Conservation (phyloP, 2,329 filamentous ascomycete species). For the Mycogone perniciosa region DNA sequence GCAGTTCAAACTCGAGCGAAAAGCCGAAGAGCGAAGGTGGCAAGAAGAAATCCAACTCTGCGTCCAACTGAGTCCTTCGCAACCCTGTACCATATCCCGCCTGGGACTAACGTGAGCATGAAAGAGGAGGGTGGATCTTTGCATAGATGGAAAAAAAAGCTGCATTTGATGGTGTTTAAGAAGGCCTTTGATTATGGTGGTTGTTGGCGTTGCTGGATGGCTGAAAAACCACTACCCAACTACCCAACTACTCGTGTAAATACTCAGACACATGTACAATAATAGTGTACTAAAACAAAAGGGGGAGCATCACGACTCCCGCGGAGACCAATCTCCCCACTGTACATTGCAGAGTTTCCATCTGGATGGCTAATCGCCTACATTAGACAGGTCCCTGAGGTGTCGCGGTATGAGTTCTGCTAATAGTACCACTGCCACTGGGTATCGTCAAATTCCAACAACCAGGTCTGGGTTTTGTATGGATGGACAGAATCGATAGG, state of each 20-base stretch:
- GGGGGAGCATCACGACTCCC: constrained; percentile 21
- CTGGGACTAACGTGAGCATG: constrained; percentile 18
- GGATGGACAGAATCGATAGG: not conserved
- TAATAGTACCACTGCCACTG: no score
- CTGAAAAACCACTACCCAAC: constrained; percentile 16
- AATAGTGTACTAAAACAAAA: constrained; percentile 18
- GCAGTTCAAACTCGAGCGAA: constrained; percentile 17
- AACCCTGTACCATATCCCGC: constrained; percentile 18
- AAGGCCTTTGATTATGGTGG: constrained; percentile 24
- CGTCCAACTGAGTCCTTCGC: constrained; percentile 20
- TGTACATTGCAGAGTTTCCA: not conserved
- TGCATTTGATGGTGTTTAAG: constrained; percentile 35
- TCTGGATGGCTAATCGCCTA: not conserved
- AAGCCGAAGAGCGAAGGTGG: constrained; percentile 16
- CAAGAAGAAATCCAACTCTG: constrained; percentile 30
- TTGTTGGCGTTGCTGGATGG: constrained; percentile 24
- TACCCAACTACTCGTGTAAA: constrained; percentile 21
- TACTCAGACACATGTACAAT: constrained; percentile 27
- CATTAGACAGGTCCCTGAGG: no score
- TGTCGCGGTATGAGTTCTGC: no score
- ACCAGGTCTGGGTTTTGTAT: no score
- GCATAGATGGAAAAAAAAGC: constrained; percentile 17
- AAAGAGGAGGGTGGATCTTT: not conserved
- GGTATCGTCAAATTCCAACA: no score
- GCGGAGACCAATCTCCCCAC: constrained; percentile 32